Evolutionary conservation across 176 grass and related monocot genomes (phyloP), one percentile per base, ranked within the genome.

Genomic region (Oryza meyeriana): DNA sequence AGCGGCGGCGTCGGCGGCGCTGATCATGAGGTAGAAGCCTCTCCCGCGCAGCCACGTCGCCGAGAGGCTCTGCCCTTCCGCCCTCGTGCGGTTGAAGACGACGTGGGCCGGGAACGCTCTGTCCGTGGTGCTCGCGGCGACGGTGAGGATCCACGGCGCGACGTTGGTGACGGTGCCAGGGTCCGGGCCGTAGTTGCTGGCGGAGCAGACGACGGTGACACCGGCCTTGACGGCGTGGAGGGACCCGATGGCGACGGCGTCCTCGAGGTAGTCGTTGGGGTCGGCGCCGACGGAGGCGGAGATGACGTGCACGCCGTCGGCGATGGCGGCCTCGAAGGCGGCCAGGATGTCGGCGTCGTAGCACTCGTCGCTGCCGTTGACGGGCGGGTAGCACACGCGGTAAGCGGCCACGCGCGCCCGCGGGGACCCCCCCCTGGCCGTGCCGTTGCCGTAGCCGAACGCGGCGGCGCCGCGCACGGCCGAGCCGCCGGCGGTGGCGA

Each of bases 91-190:
- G 67, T 84, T 67, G 78, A 87, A 87, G 25, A 81, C 45, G 47
- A 80, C 34, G 29, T 80, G 85, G 0, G 90, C 75, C 5, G 88
- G 59, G 75, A 97, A 93, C 26, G 84, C 86, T 73, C 86, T 84
- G 65, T 93, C 94, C 44, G 69, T 74, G 52, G 77, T 89, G 86
- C 88, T 91, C 0, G 88, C 90, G 0, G 69, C 88, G 24, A 97
- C 90, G 12, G 94, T 97, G 24, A 97, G 35, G 27, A 97, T 85
- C 94, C 91, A 97, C 0, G 94, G 94, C 33, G 88, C 85, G 30
- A 80, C 34, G 38, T 93, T 93, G 52, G 39, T 42, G 12, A 97
- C 94, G 0, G 86, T 85, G 20, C 73, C 74, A 5, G 79, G 86
- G 6, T 67, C 45, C 4, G 91, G 91, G 4, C 91, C 94, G 0